A percentile compares a stretch with the other conserved stretches of the same genome.
Evolutionary conservation across 106 monocot genomes (phyloP).

Genomic region (Dendrobium officinale): DNA sequence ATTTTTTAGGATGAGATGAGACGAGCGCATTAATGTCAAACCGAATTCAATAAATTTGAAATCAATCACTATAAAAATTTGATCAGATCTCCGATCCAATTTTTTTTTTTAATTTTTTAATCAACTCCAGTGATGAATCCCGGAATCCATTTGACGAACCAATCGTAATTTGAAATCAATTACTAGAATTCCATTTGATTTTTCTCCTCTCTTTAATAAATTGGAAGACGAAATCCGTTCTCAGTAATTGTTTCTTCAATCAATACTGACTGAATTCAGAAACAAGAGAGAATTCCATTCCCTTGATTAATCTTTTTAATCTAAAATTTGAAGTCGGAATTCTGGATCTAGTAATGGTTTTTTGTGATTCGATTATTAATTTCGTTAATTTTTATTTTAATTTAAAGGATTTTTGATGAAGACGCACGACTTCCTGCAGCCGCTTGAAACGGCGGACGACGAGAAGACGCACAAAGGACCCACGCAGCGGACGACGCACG

Average conservation of each 20-base stretch:
- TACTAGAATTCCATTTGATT: background rate
- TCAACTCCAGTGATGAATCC: no score
- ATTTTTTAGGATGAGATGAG: no score
- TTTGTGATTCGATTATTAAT: background rate
- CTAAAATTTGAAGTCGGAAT: background rate
- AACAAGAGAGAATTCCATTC: background rate
- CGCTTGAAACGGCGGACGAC: conserved; percentile 24
- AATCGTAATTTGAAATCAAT: background rate
- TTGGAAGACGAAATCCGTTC: background rate
- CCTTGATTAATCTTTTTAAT: no score
- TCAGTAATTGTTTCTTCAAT: no score
- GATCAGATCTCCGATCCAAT: no score
- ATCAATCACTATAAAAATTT: no score
- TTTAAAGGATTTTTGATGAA: conserved; percentile 36
- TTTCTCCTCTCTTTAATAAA: background rate
- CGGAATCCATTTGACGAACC: no score
- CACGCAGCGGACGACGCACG: conserved; percentile 16
- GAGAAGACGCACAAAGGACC: conserved; percentile 6
- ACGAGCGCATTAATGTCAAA: no score
- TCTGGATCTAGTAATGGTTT: background rate
- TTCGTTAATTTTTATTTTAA: background rate
- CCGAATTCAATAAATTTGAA: no score
- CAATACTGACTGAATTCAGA: background rate
- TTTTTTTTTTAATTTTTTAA: no score
- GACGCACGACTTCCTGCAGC: conserved; percentile 64